Evolutionary conservation across 1,139 yeast genomes (phyloP), one percentile per base, ranked within the genome.

Genomic region (Scheffersomyces cryptocercus): DNA sequence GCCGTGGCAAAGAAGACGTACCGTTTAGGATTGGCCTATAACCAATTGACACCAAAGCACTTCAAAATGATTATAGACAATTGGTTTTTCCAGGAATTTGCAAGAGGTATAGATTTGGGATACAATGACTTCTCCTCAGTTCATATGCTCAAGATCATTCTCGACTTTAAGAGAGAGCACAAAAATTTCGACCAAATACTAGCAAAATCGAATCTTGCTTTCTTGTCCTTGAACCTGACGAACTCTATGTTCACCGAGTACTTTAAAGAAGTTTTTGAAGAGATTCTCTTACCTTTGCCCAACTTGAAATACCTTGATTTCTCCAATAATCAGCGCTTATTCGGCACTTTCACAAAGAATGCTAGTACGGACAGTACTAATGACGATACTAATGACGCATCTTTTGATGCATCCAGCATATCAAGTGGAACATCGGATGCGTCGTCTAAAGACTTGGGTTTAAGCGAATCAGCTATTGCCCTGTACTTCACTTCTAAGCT

Each of bases 21-120:
- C 34, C 74, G 84, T 46, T 64, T 86, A 31, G 93, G 95, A 0
- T 61, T 85, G 35, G 91, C 93, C 0, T 85, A 82, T 58, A 85
- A 84, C 54, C 79, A 80, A 24, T 61, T 86, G 35, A 64, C 79
- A 0, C 64, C 68, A 1, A 68, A 70, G 32, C 88, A 85, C 46
- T 62, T 81, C 42, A 68, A 70, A 43, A 59, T 77, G 3, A 49
- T 85, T 20, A 74, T 82, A 3, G 68, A 74, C 14, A 50, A 59
- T 39, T 74, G 77, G 75, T 44, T 72, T 13, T 65, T 68, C 40
- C 56, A 60, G 35, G 62, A 60, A 8, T 64, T 61, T 50, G 75
- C 70, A 1, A 54, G 70, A 28, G 93, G 93, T 1, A 50, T 85
- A 15, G 95, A 86, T 65, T 51, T 86, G 15, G 95, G 89, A 0